Evolutionary conservation across 1,139 yeast species (phyloP).

Genomic region (Candida pseudocylindracea): DNA sequence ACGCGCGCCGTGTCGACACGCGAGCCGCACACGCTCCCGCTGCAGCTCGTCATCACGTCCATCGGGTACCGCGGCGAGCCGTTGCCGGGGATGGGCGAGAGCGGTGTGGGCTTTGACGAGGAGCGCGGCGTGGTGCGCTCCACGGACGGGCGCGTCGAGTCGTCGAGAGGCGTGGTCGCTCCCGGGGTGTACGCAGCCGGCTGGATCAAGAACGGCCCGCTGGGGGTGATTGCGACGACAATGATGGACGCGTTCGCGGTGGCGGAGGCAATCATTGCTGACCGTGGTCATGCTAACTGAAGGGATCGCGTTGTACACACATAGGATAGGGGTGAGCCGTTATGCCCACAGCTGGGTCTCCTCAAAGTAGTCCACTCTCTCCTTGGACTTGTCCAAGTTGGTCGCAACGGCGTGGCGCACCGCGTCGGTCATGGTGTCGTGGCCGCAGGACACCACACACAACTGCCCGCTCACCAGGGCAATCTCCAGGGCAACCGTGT

Average conservation of each 20-base stretch:
- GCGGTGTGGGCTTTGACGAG: slow-evolving; percentile 30
- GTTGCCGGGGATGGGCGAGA: slow-evolving; percentile 29
- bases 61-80: slow-evolving; percentile 68
- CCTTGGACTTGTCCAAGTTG: slow-evolving; percentile 7
- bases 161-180: slow-evolving; percentile 3
- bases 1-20: too few relatives aligned
- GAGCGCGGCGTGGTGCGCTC: slow-evolving; percentile 33
- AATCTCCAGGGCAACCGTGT: slow-evolving; percentile 14
- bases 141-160: slow-evolving; percentile 28
- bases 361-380: slow-evolving; percentile 17
- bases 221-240: slow-evolving; percentile 82
- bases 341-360: slow-evolving; percentile 14
- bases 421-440: slow-evolving; percentile 26
- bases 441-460: slow-evolving; percentile 25
- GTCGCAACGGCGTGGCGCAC: slow-evolving; percentile 5
- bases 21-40: background rate
- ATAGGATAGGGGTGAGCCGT: too few relatives aligned
- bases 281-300: too few relatives aligned
- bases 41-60: slow-evolving; percentile 41
- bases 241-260: slow-evolving; percentile 71
- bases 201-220: slow-evolving; percentile 80
- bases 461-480: slow-evolving; percentile 15
- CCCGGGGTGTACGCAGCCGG: slow-evolving; percentile 67
- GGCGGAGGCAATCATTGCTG: slow-evolving; percentile 41
- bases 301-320: too few relatives aligned